Evolutionary conservation across 495 filamentous ascomycete genomes (phyloP).

Genomic region (Acidomyces sp.): DNA sequence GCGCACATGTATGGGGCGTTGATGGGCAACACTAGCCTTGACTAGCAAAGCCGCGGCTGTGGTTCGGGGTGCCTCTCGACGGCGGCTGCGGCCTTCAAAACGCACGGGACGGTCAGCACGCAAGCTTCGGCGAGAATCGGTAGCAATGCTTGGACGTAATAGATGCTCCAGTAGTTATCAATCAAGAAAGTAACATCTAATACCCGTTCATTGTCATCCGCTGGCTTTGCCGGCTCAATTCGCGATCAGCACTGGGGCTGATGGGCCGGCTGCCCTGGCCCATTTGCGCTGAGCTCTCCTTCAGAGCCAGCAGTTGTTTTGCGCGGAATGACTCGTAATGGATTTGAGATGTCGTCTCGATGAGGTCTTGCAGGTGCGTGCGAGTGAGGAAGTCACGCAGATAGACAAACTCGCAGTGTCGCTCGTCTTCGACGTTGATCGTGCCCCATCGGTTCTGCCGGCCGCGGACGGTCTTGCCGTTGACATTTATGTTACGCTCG

Average conservation of each 20-base stretch:
- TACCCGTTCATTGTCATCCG: constrained; percentile 97
- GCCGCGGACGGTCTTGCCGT: constrained; percentile 93
- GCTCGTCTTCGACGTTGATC: constrained; percentile 99
- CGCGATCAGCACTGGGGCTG: constrained; percentile 82
- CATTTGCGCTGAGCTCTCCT: constrained; percentile 86
- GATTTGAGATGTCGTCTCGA: constrained; percentile 99
- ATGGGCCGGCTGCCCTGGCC: constrained; percentile 71
- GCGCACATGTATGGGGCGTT: too few species aligned
- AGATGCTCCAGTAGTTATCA: not conserved
- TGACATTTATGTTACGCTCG: constrained; percentile 93
- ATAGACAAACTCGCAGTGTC: constrained; percentile 98
- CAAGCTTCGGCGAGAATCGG: not conserved
- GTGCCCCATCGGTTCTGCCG: constrained; percentile 99
- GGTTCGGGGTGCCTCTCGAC: not conserved
- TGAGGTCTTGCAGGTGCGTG: constrained; percentile 92
- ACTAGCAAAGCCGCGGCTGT: constrained; percentile 1
- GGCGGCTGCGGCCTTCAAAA: not conserved
- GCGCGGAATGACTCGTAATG: constrained; percentile 99
- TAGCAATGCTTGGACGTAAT: not conserved
- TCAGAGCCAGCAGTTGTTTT: constrained; percentile 93
- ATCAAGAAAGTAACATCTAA: constrained; percentile 35
- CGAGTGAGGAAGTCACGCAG: constrained; percentile 94
- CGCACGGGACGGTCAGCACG: not conserved
- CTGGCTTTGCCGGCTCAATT: constrained; percentile 91
- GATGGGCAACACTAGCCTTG: not conserved